Base-by-base conservation (phyloP, 345 rosid species). In the Lumnitzera racemosa region DNA sequence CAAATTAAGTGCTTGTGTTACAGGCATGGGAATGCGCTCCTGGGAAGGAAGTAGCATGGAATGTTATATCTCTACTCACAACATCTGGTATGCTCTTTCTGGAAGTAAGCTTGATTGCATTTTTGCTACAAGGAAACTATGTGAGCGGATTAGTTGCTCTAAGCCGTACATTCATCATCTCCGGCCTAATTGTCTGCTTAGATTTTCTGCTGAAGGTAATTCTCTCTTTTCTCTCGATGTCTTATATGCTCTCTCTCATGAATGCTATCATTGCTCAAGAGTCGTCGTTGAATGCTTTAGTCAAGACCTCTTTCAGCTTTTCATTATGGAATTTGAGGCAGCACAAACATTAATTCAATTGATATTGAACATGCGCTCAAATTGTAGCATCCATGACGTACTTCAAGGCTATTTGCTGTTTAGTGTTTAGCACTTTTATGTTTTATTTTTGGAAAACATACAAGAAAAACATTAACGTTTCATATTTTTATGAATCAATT, bases 51-150 rank as follows among this genome's bases (percentile, higher is more conserved):
- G 70, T 80, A 60, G 61, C 68, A n/a, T 92, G 98, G 98, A 89
- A 92, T 72, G 64, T 87, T 29, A 63, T 89, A 27, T 89, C 96
- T 51, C 68, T 89, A 70, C 77, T 84, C 58, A 83, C 98, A 63
- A 83, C 86, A 51, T 83, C 96, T 46, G 98, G 97, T 70, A 89
- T 89, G 97, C 64, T 92, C 70, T 89, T 92, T 70, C 52, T 92
- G 69, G 98, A 92, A 87, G 85, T 89, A 64, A 92, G 98, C 80
- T 78, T 92, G 88, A 77, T 89, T 76, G 96, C 98, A 25, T 87
- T 92, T 78, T 66, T 92, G 63, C 77, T 85, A 64, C 91, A 92
- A 76, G 97, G 98, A 62, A 89, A 87, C 77, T 80, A 87, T 61
- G 85, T 85, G 8, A 85, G 87, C 24, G 96, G 98, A 3, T 70